Percentiles rank a stretch among this genome's conserved stretches.
phyloP scores from a whole-genome alignment of 2,329 filamentous ascomycete species.

The Ceratocystis papillata region DNA sequence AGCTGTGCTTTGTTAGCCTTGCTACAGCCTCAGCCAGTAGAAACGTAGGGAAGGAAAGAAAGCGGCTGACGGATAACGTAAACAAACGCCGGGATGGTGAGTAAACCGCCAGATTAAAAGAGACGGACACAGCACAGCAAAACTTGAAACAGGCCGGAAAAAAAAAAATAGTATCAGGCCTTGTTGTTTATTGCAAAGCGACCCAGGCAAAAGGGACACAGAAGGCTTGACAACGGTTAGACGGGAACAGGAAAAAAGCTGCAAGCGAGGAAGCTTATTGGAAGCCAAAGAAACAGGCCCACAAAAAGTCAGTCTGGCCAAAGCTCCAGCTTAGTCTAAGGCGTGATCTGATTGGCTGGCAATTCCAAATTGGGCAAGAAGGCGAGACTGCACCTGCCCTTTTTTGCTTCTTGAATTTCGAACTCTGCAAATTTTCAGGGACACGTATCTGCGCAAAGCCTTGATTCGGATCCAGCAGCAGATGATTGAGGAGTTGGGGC shows the following conservation, averaged over 20 bases:
- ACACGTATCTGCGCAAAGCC: background rate
- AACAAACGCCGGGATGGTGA: background rate
- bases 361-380: constrained; percentile 9
- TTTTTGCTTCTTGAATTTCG: background rate
- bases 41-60: background rate
- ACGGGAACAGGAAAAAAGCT: background rate
- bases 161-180: background rate
- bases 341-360: background rate
- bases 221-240: background rate
- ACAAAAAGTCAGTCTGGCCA: background rate
- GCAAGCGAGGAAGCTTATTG: constrained; percentile 4
- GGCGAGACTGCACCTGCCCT: background rate
- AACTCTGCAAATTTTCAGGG: background rate
- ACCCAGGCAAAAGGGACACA: background rate
- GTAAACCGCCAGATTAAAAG: background rate
- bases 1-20: background rate
- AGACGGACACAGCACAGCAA: background rate
- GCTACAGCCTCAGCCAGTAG: background rate
- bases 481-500: background rate
- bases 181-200: background rate
- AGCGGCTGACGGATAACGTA: background rate
- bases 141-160: background rate
- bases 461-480: background rate
- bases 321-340: background rate
- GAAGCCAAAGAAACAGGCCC: background rate